A percentile compares a stretch with the other conserved stretches of the same genome.
These are phyloP conservation scores for Middelhovenomyces tepae DNA, from an alignment of 805 yeast species.

Conservation along the genomic window DNA sequence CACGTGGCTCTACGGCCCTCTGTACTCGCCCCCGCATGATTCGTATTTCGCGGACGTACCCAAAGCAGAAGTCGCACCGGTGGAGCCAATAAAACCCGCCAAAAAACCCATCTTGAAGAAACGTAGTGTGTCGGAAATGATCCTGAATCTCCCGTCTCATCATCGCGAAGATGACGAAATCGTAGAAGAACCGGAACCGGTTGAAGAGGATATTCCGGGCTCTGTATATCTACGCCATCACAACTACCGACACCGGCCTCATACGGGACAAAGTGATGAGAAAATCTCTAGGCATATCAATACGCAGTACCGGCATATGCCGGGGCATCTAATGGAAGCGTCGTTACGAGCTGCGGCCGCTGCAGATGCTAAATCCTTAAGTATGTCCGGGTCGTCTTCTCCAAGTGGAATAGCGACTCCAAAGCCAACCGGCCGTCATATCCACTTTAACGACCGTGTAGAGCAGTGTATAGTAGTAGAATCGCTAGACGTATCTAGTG, in stretches of 20 bases:
- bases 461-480: slow-evolving; percentile 85
- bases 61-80: background rate
- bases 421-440: slow-evolving; percentile 43
- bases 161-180: background rate
- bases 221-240: slow-evolving; percentile 29
- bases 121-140: slow-evolving; percentile 72
- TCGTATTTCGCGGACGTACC: slow-evolving; percentile 9
- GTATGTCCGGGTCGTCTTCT: background rate
- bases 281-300: slow-evolving; percentile 25
- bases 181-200: slow-evolving; percentile 2
- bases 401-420: background rate
- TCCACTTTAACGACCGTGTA: slow-evolving; percentile 90
- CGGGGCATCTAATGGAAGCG: slow-evolving; percentile 6
- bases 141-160: slow-evolving; percentile 35
- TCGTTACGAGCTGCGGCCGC: background rate
- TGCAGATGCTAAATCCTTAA: slow-evolving; percentile 1
- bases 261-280: slow-evolving; percentile 20
- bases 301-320: slow-evolving; percentile 21
- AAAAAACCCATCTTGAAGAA: slow-evolving; percentile 84
- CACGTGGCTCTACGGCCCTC: slow-evolving; percentile 96
- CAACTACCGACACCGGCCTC: slow-evolving; percentile 29
- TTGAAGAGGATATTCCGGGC: slow-evolving; percentile 12
- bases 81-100: slow-evolving; percentile 5
- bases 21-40: slow-evolving; percentile 36
- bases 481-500: slow-evolving; percentile 19